A percentile compares a stretch with the other conserved stretches of the same genome.
Evolutionary conservation across 805 yeast species (phyloP).

Genomic region (Kurtzmaniella cleridarum): DNA sequence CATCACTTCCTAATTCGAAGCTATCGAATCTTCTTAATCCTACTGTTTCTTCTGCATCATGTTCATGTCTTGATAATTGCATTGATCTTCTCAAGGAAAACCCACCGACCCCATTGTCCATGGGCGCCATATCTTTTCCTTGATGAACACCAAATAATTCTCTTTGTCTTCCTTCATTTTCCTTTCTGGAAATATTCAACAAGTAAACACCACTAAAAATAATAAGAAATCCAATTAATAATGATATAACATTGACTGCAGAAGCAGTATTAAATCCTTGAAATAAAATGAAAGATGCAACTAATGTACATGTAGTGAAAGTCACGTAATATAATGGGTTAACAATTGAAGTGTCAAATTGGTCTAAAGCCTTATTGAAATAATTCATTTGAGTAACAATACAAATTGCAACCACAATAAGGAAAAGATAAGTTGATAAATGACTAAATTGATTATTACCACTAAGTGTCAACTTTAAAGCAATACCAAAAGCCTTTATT

Average conservation of each 20-base stretch:
- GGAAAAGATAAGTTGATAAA: slow-evolving; percentile 76
- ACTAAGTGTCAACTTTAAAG: slow-evolving; percentile 72
- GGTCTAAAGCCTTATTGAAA: slow-evolving; percentile 89
- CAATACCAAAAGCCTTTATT: slow-evolving; percentile 90
- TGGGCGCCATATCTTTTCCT: slow-evolving; percentile 51
- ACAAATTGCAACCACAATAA: slow-evolving; percentile 71
- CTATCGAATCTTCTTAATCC: slow-evolving; percentile 60
- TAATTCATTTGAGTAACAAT: slow-evolving; percentile 90
- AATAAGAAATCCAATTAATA: slow-evolving; percentile 78
- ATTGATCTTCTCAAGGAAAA: slow-evolving; percentile 66
- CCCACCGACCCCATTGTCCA: slow-evolving; percentile 81
- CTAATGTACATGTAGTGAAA: slow-evolving; percentile 81
- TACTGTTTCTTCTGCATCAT: slow-evolving; percentile 41
- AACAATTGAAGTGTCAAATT: slow-evolving; percentile 87
- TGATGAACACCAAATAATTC: slow-evolving; percentile 58
- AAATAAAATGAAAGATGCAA: slow-evolving; percentile 81
- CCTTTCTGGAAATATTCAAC: slow-evolving; percentile 70
- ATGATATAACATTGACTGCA: slow-evolving; percentile 71
- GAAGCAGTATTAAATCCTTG: slow-evolving; percentile 83
- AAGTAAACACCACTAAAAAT: slow-evolving; percentile 85
- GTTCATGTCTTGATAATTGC: slow-evolving; percentile 48
- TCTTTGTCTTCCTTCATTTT: slow-evolving; percentile 46
- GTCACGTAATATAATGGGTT: slow-evolving; percentile 89
- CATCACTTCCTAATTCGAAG: slow-evolving; percentile 45
- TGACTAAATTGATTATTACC: slow-evolving; percentile 89